A percentile compares a stretch with the other conserved stretches of the same genome.
Evolutionary conservation across 2,329 filamentous ascomycete species (phyloP).

Genomic region (Graphium sp.): DNA sequence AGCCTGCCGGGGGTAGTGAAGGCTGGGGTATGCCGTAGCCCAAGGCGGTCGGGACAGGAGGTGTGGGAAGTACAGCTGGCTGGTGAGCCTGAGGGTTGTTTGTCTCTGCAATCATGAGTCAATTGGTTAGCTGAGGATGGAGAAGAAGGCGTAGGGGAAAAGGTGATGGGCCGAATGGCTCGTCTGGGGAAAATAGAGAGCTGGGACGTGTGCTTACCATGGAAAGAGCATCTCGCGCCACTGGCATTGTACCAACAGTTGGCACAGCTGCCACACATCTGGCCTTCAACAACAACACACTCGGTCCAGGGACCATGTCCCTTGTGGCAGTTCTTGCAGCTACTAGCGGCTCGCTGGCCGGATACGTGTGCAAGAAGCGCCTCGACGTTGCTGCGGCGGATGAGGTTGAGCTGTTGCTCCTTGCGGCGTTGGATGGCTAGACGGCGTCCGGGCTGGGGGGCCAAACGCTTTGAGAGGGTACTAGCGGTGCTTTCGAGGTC

Average conservation of each 20-base stretch:
- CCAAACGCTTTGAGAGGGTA: slow-evolving; percentile 35
- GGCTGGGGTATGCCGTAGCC: slow-evolving; percentile 3
- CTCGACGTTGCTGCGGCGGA: slow-evolving; percentile 42
- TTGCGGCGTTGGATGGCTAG: slow-evolving; percentile 33
- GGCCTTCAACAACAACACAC: slow-evolving; percentile 40
- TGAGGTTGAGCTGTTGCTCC: slow-evolving; percentile 36
- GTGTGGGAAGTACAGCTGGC: slow-evolving; percentile 6
- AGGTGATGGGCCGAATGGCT: slow-evolving; percentile 1
- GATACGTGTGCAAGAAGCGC: slow-evolving; percentile 40
- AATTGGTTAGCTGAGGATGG: background rate
- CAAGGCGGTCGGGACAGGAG: slow-evolving; percentile 3
- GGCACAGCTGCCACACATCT: slow-evolving; percentile 44
- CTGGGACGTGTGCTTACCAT: too few species aligned
- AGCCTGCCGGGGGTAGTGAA: slow-evolving; percentile 2
- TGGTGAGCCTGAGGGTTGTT: slow-evolving; percentile 21
- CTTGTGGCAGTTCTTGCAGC: slow-evolving; percentile 44
- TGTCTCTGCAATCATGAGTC: slow-evolving; percentile 17
- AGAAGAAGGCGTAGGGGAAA: background rate
- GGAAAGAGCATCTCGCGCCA: slow-evolving; percentile 41
- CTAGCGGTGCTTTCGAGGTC: slow-evolving; percentile 25
- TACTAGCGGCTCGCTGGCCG: slow-evolving; percentile 25
- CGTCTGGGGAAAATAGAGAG: too few species aligned
- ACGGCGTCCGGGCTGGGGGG: slow-evolving; percentile 28
- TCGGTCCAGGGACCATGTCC: slow-evolving; percentile 41
- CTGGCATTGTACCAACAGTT: slow-evolving; percentile 50